Evolutionary conservation across 805 yeast genomes (phyloP).

Genomic region (Jamesozyma jinghongensis): DNA sequence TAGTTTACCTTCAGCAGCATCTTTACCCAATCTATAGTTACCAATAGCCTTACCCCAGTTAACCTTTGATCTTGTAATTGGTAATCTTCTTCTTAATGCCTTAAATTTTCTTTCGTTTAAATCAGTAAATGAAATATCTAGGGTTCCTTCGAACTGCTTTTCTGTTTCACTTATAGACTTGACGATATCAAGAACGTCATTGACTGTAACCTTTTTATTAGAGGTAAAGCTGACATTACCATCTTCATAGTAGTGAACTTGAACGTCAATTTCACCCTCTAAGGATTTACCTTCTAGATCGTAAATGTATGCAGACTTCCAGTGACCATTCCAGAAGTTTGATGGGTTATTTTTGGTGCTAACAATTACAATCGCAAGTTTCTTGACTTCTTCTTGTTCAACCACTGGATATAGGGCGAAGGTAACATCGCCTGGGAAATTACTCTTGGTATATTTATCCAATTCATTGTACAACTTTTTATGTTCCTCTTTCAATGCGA

Average conservation of each 20-base stretch:
- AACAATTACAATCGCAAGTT: slow-evolving; percentile 43
- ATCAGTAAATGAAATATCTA: slow-evolving; percentile 55
- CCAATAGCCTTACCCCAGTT: slow-evolving; percentile 95
- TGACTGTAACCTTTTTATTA: slow-evolving; percentile 24
- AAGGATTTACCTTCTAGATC: slow-evolving; percentile 30
- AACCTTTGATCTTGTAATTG: slow-evolving; percentile 82
- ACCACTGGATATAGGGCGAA: slow-evolving; percentile 38
- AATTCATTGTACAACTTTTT: slow-evolving; percentile 14
- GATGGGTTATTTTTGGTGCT: slow-evolving; percentile 65
- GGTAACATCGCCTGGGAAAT: slow-evolving; percentile 52
- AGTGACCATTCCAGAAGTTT: slow-evolving; percentile 83
- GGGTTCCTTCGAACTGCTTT: slow-evolving; percentile 55
- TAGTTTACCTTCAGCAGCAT: slow-evolving; percentile 44
- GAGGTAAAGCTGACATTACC: slow-evolving; percentile 81
- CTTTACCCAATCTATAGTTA: slow-evolving; percentile 77
- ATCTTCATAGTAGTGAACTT: slow-evolving; percentile 90
- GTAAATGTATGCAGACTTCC: slow-evolving; percentile 61
- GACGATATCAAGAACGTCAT: slow-evolving; percentile 25
- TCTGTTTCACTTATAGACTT: slow-evolving; percentile 48
- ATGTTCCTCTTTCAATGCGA: slow-evolving; percentile 13
- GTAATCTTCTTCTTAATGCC: slow-evolving; percentile 78
- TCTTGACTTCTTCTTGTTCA: slow-evolving; percentile 10
- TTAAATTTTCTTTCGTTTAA: slow-evolving; percentile 79
- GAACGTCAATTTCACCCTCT: slow-evolving; percentile 51
- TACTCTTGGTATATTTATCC: slow-evolving; percentile 47